Evolutionary conservation across 2,329 filamentous ascomycete genomes (phyloP).

Genomic region (Domatiomyces globalis): DNA sequence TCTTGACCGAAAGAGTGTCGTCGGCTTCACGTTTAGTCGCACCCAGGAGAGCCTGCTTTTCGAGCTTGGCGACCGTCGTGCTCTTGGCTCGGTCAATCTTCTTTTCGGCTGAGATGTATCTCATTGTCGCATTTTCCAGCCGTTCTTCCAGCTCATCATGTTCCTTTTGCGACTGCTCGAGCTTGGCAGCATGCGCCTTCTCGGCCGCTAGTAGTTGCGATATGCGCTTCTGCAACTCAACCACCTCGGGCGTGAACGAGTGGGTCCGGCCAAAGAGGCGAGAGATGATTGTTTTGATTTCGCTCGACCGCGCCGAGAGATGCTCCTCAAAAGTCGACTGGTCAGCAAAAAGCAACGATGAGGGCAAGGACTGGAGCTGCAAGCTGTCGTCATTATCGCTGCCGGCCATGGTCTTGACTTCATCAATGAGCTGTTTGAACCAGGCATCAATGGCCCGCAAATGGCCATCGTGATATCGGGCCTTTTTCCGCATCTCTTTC

Average conservation of each 20-base stretch:
- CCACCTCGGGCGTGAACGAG: conserved; percentile 49
- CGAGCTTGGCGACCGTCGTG: conserved; percentile 75
- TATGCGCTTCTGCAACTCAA: conserved; percentile 60
- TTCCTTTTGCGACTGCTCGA: conserved; percentile 61
- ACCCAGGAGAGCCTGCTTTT: conserved; percentile 70
- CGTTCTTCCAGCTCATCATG: conserved; percentile 77
- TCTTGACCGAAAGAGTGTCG: conserved; percentile 32
- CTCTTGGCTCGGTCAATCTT: conserved; percentile 83
- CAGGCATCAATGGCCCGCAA: conserved; percentile 79
- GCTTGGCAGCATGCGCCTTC: conserved; percentile 63
- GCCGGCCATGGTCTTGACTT: conserved; percentile 25
- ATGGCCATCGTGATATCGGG: conserved; percentile 80
- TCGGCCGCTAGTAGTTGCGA: conserved; percentile 63
- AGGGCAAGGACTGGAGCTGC: conserved; percentile 31
- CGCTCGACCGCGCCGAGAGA: conserved; percentile 57
- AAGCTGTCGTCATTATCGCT: conserved; percentile 17
- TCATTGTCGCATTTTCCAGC: conserved; percentile 71
- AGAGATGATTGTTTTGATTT: conserved; percentile 61
- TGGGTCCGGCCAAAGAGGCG: conserved; percentile 43
- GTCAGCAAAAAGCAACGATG: conserved; percentile 42
- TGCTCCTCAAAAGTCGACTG: conserved; percentile 59
- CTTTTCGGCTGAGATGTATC: conserved; percentile 92
- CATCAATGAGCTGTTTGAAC: conserved; percentile 70
- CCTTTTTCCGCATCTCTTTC: conserved; percentile 63
- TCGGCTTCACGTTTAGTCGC: conserved; percentile 36